Evolutionary conservation across 1,284 basidiomycete genomes (phyloP).

Genomic region (Trichosporon asahii): DNA sequence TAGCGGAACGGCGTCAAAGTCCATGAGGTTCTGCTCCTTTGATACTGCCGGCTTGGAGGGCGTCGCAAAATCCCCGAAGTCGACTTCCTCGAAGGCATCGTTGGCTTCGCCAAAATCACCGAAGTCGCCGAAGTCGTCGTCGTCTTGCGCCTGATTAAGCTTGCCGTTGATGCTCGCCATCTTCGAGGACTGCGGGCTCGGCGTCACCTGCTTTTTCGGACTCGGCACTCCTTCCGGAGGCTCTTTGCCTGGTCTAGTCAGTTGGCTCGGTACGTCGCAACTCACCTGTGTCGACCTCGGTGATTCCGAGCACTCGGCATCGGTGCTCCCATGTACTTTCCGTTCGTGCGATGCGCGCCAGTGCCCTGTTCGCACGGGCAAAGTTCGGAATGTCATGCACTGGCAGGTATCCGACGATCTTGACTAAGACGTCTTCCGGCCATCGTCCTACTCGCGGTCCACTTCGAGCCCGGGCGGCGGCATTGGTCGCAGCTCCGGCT

Average conservation of each 20-base stretch:
- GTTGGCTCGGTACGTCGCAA: background rate
- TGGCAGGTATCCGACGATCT: conserved; percentile 67
- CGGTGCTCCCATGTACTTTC: conserved; percentile 71
- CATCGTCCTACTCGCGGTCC: conserved; percentile 66
- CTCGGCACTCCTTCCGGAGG: background rate
- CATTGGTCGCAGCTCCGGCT: conserved; percentile 30
- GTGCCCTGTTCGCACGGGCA: conserved; percentile 63
- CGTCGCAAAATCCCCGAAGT: conserved; percentile 77
- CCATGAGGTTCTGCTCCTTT: conserved; percentile 46
- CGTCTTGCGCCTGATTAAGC: conserved; percentile 10
- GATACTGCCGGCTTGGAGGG: background rate
- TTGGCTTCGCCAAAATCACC: conserved; percentile 44
- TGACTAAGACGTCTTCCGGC: conserved; percentile 69
- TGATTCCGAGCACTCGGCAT: conserved; percentile 62
- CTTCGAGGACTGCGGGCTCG: conserved; percentile 1
- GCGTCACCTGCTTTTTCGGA: background rate
- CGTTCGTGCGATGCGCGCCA: conserved; percentile 63
- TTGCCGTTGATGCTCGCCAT: conserved; percentile 7
- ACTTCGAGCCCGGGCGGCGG: conserved; percentile 26
- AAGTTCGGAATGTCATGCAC: conserved; percentile 75
- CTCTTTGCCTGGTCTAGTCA: conserved; percentile 8
- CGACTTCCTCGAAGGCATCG: conserved; percentile 61
- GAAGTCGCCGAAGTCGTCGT: conserved; percentile 48
- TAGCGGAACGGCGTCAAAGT: conserved; percentile 51
- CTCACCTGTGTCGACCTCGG: conserved; percentile 25